phyloP scores from a whole-genome alignment of 2,329 filamentous ascomycete species.

The Colletotrichum magnum region DNA sequence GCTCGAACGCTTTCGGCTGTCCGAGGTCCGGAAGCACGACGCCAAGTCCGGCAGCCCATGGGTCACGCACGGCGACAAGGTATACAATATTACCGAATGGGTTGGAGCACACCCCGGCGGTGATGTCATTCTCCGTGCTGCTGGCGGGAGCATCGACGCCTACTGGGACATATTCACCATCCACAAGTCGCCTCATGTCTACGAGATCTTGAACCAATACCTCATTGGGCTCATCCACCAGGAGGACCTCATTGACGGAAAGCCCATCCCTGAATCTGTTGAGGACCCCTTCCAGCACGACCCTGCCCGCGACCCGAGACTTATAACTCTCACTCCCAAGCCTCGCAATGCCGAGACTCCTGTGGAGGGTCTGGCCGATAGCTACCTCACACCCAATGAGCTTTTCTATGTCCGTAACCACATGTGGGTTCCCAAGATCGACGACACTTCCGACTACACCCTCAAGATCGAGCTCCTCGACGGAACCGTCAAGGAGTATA shows the following conservation, averaged over 20 bases:
- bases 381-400: conserved; percentile 67
- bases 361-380: conserved; percentile 58
- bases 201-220: conserved; percentile 75
- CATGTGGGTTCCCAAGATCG: conserved; percentile 72
- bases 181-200: conserved; percentile 75
- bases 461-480: conserved; percentile 70
- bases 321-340: conserved; percentile 66
- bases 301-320: conserved; percentile 63
- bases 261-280: conserved; percentile 65
- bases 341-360: conserved; percentile 76
- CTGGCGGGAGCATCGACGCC: conserved; percentile 74
- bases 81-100: conserved; percentile 82
- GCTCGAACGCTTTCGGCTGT: conserved; percentile 64
- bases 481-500: conserved; percentile 67
- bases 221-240: conserved; percentile 73
- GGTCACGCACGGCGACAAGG: conserved; percentile 74
- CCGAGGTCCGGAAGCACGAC: conserved; percentile 68
- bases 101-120: conserved; percentile 76
- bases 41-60: conserved; percentile 68
- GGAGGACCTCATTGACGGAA: conserved; percentile 71
- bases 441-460: conserved; percentile 57
- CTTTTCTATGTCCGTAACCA: conserved; percentile 64
- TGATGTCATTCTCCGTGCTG: conserved; percentile 76
- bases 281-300: conserved; percentile 73
- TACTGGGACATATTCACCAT: conserved; percentile 81